Base-by-base conservation (phyloP, 306 rosid genomes). In the Myrica gale region DNA sequence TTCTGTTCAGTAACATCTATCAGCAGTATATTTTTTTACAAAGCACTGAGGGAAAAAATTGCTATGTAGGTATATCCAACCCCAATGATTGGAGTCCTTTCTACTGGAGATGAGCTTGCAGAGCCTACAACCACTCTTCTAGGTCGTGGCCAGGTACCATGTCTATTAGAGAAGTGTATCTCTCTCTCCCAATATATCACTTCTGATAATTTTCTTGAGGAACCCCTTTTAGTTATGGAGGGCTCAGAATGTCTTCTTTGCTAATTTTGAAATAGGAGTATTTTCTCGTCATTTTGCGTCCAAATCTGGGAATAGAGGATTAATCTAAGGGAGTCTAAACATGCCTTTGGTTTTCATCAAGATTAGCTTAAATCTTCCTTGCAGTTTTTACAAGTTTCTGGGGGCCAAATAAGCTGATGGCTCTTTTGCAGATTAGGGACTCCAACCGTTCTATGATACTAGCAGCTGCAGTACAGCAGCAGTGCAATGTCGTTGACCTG, bases 81-180 rank as follows among this genome's bases (percentile, higher is more conserved):
- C 47, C 97, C 98, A 56, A 81, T 73, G 42, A 51, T 94, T 60
- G 97, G 85, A 68, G 95, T 94, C 75, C 97, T 94, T 82, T 94
- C 97, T 32, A 92, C 98, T 0, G 97, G 98, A 57, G 98, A 94
- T 20, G 98, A 94, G 74, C 97, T 94, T 80, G 92, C 89, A 54
- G 97, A 94, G 78, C 93, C 92, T 73, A 62, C 86, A 55, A 91
- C 90, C 32, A 77, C 66, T 45, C 73, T 84, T 81, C 73, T 94
- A 61, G 57, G 83, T 69, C 92, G 89, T 76, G 97, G 97, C 74
- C 95, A 94, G 98, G 96, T 94, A 90, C 60, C 26, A 23, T 37
- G 12, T 69, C 55, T 75, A 74, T 21, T 82, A 54, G 54, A 71
- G 45, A 71, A 52, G 13, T 41, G 6, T n/a, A 2, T 74, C 5